Percentiles rank a stretch among this genome's conserved stretches.
These are phyloP conservation scores for Quercus wislizeni DNA, from an alignment of 306 rosid genomes.

Conservation along the genomic window DNA sequence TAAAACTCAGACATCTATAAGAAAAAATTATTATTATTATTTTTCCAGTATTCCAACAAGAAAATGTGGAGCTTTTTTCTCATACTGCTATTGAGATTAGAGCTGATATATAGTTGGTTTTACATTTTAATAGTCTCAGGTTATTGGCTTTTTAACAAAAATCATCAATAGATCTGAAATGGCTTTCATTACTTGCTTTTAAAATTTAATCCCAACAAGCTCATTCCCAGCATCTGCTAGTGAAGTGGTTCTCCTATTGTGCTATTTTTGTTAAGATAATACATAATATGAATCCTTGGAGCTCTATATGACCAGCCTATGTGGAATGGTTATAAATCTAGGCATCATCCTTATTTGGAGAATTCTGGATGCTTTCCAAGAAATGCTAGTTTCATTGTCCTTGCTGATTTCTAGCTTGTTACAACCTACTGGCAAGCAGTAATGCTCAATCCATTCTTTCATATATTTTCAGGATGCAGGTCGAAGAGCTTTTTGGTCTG, in stretches of 20 bases:
- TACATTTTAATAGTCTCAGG: not conserved
- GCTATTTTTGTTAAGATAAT: not conserved
- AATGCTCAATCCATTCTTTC: not conserved
- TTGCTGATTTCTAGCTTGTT: not conserved
- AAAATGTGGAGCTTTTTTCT: not conserved
- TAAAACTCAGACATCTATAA: not conserved
- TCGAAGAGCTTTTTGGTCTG: conserved; percentile 88
- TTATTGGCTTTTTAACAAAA: too few species aligned
- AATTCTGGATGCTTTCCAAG: not conserved
- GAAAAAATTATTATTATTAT: not conserved
- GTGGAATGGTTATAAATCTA: not conserved
- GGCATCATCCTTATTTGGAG: not conserved
- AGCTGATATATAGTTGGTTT: not conserved
- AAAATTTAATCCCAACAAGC: not conserved
- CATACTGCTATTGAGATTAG: not conserved
- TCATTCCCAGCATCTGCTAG: not conserved
- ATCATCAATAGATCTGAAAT: too few species aligned
- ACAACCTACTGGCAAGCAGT: not conserved
- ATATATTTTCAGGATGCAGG: conserved; percentile 71
- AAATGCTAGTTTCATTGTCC: not conserved
- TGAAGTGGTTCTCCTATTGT: not conserved
- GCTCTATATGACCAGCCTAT: not conserved
- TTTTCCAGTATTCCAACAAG: not conserved
- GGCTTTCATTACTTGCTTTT: not conserved
- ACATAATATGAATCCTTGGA: not conserved